phyloP scores from a whole-genome alignment of 495 filamentous ascomycete species.

The Sordaria brevicollis region DNA sequence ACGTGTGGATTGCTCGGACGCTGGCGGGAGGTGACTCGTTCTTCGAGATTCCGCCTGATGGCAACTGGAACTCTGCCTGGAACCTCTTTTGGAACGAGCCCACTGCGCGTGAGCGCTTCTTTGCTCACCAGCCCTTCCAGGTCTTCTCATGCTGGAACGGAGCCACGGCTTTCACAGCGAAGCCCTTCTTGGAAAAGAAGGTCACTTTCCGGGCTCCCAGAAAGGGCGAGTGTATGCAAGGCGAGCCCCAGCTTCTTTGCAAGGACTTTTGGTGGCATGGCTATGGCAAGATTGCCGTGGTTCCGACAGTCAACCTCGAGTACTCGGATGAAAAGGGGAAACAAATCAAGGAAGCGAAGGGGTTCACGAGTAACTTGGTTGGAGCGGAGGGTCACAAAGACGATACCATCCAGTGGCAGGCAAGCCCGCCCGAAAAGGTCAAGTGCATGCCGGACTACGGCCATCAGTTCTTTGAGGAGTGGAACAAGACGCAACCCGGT shows the following conservation, averaged over 20 bases:
- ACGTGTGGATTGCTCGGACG: slow-evolving; percentile 40
- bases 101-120: slow-evolving; percentile 14
- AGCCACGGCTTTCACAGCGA: slow-evolving; percentile 21
- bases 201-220: slow-evolving; percentile 24
- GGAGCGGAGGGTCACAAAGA: background rate
- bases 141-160: slow-evolving; percentile 49
- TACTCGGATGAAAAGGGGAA: slow-evolving; percentile 28
- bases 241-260: slow-evolving; percentile 37
- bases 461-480: slow-evolving; percentile 14
- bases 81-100: slow-evolving; percentile 39
- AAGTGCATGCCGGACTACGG: slow-evolving; percentile 15
- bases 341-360: slow-evolving; percentile 31
- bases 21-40: slow-evolving; percentile 38
- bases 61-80: slow-evolving; percentile 29
- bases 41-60: slow-evolving; percentile 36
- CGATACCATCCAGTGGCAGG: slow-evolving; percentile 8
- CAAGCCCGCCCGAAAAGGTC: slow-evolving; percentile 13
- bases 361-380: slow-evolving; percentile 26
- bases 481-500: slow-evolving; percentile 15
- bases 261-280: slow-evolving; percentile 40
- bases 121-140: slow-evolving; percentile 32
- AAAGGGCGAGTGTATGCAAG: slow-evolving; percentile 33
- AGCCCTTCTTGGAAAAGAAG: slow-evolving; percentile 21
- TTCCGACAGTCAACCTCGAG: slow-evolving; percentile 40
- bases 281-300: slow-evolving; percentile 36